phyloP scores from a whole-genome alignment of 768 basidiomycete genomes.

The Omphalotus guepiniiformis region DNA sequence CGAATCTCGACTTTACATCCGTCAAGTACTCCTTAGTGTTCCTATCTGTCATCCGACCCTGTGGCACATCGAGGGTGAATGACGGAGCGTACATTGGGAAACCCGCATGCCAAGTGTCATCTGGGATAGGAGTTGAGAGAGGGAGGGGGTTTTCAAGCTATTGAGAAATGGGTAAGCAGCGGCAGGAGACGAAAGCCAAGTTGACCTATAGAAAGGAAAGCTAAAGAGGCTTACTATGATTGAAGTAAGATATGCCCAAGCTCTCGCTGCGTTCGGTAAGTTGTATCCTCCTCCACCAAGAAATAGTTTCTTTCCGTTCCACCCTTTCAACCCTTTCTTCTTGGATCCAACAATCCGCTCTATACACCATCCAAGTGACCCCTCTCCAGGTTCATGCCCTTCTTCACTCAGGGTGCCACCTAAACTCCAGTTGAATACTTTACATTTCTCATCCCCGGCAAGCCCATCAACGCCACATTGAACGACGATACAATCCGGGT shows the following conservation, averaged over 20 bases:
- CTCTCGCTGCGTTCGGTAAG: conserved; percentile 77
- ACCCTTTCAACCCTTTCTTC: too few species aligned
- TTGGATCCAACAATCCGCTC: conserved; percentile 42
- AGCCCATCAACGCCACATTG: conserved; percentile 90
- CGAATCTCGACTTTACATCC: conserved; percentile 38
- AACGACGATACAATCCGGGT: conserved; percentile 74
- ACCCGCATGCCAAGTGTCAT: conserved; percentile 44
- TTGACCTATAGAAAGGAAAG: background rate
- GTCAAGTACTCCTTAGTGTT: conserved; percentile 60
- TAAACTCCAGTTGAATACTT: conserved; percentile 63
- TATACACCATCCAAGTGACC: conserved; percentile 71
- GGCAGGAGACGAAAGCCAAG: background rate
- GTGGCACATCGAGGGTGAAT: conserved; percentile 73
- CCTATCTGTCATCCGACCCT: conserved; percentile 69
- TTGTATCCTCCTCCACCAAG: conserved; percentile 87
- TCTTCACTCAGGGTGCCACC: background rate
- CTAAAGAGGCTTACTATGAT: conserved; percentile 49
- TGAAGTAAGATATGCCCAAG: conserved; percentile 82
- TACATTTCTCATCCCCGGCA: conserved; percentile 71
- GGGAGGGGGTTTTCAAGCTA: conserved; percentile 55
- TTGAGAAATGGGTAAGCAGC: background rate
- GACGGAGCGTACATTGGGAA: conserved; percentile 77
- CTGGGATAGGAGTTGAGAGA: conserved; percentile 66
- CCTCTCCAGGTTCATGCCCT: conserved; percentile 43
- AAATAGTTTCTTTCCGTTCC: conserved; percentile 62